These are phyloP conservation scores for Podospora anserina DNA, from an alignment of 495 filamentous ascomycete genomes.

Conservation along the genomic window DNA sequence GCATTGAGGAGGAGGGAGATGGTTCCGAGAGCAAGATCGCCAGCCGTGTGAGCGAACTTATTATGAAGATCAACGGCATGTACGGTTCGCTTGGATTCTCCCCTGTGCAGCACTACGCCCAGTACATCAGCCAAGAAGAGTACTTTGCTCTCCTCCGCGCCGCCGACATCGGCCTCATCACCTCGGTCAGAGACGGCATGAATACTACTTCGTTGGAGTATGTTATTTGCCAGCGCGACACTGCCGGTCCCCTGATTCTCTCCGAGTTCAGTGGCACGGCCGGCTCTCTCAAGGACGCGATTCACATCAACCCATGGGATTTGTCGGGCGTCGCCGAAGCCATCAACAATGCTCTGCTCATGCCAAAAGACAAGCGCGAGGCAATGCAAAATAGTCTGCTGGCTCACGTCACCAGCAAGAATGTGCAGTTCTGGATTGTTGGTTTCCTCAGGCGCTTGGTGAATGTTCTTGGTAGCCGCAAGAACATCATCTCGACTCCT, in stretches of 20 bases:
- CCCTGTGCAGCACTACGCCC: constrained; percentile 87
- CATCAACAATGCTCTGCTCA: constrained; percentile 73
- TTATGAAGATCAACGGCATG: constrained; percentile 82
- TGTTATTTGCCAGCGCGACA: constrained; percentile 82
- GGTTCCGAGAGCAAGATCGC: constrained; percentile 69
- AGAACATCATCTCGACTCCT: constrained; percentile 72
- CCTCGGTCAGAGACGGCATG: constrained; percentile 91
- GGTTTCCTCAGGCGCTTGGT: constrained; percentile 72
- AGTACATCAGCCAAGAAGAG: constrained; percentile 80
- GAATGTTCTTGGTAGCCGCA: constrained; percentile 70
- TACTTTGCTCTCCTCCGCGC: constrained; percentile 87
- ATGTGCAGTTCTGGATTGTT: constrained; percentile 77
- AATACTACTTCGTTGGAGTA: constrained; percentile 95
- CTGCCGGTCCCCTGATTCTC: constrained; percentile 80
- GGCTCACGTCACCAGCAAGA: constrained; percentile 75
- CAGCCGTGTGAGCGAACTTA: constrained; percentile 80
- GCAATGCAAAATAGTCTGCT: constrained; percentile 64
- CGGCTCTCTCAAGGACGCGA: constrained; percentile 75
- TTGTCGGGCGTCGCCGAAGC: constrained; percentile 72
- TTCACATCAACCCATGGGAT: constrained; percentile 95
- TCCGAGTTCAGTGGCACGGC: constrained; percentile 96
- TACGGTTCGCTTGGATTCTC: constrained; percentile 82
- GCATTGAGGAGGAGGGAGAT: constrained; percentile 68
- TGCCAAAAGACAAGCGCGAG: constrained; percentile 60
- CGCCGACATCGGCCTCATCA: constrained; percentile 86